A percentile compares a stretch with the other conserved stretches of the same genome.
Evolutionary conservation across 1,139 yeast species (phyloP).

Genomic region (Blastobotrys apis): DNA sequence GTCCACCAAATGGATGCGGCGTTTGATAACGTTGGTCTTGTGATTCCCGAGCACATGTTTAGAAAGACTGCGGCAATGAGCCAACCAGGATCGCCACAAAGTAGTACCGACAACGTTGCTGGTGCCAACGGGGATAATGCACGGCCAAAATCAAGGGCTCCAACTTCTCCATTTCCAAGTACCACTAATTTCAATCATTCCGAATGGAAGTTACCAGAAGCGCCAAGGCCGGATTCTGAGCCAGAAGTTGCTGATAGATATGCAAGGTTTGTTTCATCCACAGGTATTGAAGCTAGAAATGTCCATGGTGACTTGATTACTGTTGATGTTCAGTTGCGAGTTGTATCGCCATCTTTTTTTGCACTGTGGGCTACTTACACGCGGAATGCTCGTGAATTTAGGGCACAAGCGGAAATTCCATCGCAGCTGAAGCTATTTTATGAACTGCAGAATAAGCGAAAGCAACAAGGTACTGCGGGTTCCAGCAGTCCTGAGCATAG

Average conservation of each 20-base stretch:
- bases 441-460: conserved; percentile 20
- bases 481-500: conserved; percentile 4
- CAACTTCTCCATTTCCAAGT: conserved; percentile 9
- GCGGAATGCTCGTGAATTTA: conserved; percentile 26
- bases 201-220: conserved; percentile 6
- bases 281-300: conserved; percentile 64
- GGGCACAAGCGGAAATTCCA: conserved; percentile 39
- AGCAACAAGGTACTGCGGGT: background rate
- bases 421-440: conserved; percentile 53
- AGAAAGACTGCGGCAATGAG: conserved; percentile 46
- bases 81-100: background rate
- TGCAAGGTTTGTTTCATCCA: conserved; percentile 23
- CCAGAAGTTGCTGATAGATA: conserved; percentile 16
- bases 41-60: conserved; percentile 85
- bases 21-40: conserved; percentile 46
- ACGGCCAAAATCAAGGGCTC: background rate
- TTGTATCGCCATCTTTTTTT: conserved; percentile 53
- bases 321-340: conserved; percentile 78
- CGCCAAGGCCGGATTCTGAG: conserved; percentile 8
- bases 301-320: conserved; percentile 60
- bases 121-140: background rate
- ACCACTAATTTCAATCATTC: background rate
- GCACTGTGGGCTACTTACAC: conserved; percentile 90
- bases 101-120: too few relatives aligned
- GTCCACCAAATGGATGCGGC: conserved; percentile 22